Evolutionary conservation across 2,329 filamentous ascomycete species (phyloP).

Genomic region (Penicillium digitatum): DNA sequence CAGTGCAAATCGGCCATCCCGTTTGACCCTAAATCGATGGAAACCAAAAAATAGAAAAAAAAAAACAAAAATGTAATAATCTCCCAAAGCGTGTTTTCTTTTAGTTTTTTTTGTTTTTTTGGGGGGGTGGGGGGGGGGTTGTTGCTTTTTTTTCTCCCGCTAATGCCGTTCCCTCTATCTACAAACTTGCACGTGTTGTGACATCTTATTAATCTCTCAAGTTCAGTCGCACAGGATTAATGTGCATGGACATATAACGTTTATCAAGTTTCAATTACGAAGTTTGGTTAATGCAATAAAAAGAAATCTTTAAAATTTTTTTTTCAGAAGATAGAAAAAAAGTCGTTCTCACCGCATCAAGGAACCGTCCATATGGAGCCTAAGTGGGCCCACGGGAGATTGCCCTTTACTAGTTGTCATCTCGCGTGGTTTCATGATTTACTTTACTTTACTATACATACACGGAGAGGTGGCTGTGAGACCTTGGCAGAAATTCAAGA

Average conservation of each 20-base stretch:
- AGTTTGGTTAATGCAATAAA: background rate
- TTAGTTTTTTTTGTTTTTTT: conserved; percentile 6
- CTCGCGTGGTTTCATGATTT: conserved; percentile 25
- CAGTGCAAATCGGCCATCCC: conserved; percentile 17
- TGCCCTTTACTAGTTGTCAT: conserved; percentile 24
- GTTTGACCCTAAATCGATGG: conserved; percentile 4
- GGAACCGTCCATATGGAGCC: conserved; percentile 22
- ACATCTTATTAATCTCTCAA: background rate
- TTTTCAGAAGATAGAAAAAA: conserved; percentile 1
- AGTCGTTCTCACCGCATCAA: conserved; percentile 21
- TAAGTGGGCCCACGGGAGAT: conserved; percentile 27
- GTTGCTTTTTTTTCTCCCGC: conserved; percentile 4
- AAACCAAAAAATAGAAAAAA: background rate
- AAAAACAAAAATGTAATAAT: background rate
- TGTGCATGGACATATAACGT: background rate
- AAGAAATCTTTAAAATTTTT: conserved; percentile 2
- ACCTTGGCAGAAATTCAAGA: background rate
- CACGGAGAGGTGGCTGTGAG: conserved; percentile 8
- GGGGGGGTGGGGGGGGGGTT: too few species aligned
- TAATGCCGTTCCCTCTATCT: conserved; percentile 8
- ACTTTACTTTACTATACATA: conserved; percentile 5
- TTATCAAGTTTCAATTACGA: background rate
- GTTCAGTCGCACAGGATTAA: background rate
- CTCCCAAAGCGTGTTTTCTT: conserved; percentile 2
- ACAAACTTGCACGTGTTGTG: conserved; percentile 9